Percentiles rank a stretch among this genome's conserved stretches.
Evolutionary conservation across 2,329 filamentous ascomycete genomes (phyloP).

Genomic region (Colletotrichum lupini): DNA sequence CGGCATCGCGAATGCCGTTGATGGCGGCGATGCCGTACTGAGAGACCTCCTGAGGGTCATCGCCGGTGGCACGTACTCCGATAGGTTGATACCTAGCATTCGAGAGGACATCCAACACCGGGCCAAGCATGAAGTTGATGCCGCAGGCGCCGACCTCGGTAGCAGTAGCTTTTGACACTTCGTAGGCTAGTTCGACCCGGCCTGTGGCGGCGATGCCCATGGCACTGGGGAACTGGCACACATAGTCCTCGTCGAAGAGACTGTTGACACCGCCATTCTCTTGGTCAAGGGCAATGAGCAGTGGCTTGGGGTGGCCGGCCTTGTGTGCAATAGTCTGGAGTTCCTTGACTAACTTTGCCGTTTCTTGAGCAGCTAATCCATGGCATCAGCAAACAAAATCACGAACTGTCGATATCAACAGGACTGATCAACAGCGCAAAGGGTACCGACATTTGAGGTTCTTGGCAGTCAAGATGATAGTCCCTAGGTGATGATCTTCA

Average conservation of each 20-base stretch:
- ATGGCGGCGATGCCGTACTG: constrained; percentile 91
- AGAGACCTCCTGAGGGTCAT: constrained; percentile 95
- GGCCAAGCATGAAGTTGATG: constrained; percentile 95
- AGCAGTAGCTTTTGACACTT: constrained; percentile 91
- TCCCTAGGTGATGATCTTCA: constrained; percentile 87
- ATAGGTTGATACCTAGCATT: constrained; percentile 92
- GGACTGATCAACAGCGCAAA: not conserved
- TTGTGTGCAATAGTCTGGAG: constrained; percentile 92
- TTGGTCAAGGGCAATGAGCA: constrained; percentile 93
- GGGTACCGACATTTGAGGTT: constrained; percentile 79
- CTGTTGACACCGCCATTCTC: constrained; percentile 99
- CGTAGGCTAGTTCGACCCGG: constrained; percentile 84
- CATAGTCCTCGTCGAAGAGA: constrained; percentile 93
- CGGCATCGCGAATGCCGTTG: constrained; percentile 92
- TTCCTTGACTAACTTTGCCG: constrained; percentile 87
- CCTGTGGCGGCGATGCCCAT: constrained; percentile 97
- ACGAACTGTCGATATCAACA: not conserved
- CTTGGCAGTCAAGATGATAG: constrained; percentile 85
- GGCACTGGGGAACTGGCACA: constrained; percentile 95
- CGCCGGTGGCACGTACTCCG: constrained; percentile 88
- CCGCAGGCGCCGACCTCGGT: constrained; percentile 93
- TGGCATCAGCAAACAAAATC: constrained; percentile 13
- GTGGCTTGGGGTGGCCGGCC: constrained; percentile 87
- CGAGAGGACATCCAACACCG: constrained; percentile 91
- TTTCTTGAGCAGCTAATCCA: constrained; percentile 84